A percentile compares a stretch with the other conserved stretches of the same genome.
phyloP scores from a whole-genome alignment of 495 filamentous ascomycete species.

The Achaetomiella virescens region DNA sequence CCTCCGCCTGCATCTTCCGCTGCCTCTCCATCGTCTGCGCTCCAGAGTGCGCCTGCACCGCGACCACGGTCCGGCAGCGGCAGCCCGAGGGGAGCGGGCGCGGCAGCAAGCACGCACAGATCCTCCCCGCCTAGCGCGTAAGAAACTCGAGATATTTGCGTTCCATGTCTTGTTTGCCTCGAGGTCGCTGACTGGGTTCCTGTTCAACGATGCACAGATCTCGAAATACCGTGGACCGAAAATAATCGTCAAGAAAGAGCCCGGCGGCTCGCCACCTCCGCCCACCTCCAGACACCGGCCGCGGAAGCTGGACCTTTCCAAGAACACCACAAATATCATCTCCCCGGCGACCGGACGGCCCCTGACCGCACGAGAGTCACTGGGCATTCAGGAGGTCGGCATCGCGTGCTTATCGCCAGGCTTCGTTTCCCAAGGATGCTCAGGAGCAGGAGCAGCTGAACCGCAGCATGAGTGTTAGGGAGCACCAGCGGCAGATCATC shows the following conservation, averaged over 20 bases:
- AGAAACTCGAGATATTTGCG: constrained; percentile 23
- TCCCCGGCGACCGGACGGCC: constrained; percentile 62
- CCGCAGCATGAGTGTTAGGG: constrained; percentile 84
- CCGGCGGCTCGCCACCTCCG: constrained; percentile 73
- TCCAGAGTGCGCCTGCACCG: constrained; percentile 35
- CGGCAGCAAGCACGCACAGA: constrained; percentile 36
- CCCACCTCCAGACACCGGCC: constrained; percentile 72
- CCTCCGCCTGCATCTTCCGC: constrained; percentile 27
- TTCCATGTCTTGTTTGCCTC: constrained; percentile 2
- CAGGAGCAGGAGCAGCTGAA: constrained; percentile 92
- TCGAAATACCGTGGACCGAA: constrained; percentile 55
- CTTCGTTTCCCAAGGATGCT: constrained; percentile 93
- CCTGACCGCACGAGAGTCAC: constrained; percentile 67
- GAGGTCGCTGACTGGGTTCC: constrained; percentile 15
- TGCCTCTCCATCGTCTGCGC: constrained; percentile 33
- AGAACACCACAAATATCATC: constrained; percentile 55
- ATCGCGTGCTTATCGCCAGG: constrained; percentile 92
- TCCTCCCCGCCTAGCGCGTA: constrained; percentile 49
- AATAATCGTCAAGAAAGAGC: constrained; percentile 95
- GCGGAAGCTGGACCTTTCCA: constrained; percentile 81
- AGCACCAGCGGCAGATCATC: constrained; percentile 92
- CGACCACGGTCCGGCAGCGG: constrained; percentile 39
- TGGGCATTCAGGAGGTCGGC: constrained; percentile 86
- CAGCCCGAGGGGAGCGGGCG: constrained; percentile 41
- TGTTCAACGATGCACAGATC: constrained; percentile 34